Base-by-base conservation (phyloP, 2,329 filamentous ascomycete genomes). In the Fusarium fujikuroi region DNA sequence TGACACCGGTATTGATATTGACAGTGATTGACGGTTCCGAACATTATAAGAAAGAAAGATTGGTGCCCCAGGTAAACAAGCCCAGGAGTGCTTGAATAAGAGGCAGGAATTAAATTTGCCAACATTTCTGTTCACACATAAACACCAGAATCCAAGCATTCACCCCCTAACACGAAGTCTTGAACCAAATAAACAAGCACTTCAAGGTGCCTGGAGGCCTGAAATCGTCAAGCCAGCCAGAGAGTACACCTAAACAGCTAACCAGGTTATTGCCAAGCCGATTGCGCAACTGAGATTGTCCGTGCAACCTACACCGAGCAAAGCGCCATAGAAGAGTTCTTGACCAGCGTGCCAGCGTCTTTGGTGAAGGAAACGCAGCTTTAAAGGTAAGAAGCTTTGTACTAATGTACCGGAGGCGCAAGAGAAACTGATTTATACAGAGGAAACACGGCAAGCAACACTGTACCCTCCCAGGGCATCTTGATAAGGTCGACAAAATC, bases 401-500 rank as follows among this genome's bases (percentile, higher is more conserved):
- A 5, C 4, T 0, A 18, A 44, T 14, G 16, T 6, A 1, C 11
- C 16, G 25, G 10, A 44, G 16, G 4, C 0, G 23, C 16, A 18
- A 19, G 2, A 8, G 16, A 14, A 2, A 2, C 16, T 44, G 5
- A 14, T 0, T 18, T 18, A 25, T 2, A 25, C 42, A 44, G 16
- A 19, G 23, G 42, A 4, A 44, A 19, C 10, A 9, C 16, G 2
- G 16, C 23, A 44, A 25, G 12, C 25, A 25, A 4, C 11, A 25
- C 25, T 44, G 23, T 25, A 44, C 42, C 4, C 23, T 25, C 16
- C 42, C 42, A 2, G 19, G 42, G 2, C 18, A 44, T 19, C 42
- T 44, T 3, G 18, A n/a, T 5, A 12, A n/a, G 4, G 42, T 23
- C 30, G 32, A 32, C 32, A 32, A 32, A 7, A 6, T 32, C 12